Conservation (phyloP, 768 basidiomycete genomes). For the Calvatia gigantea region DNA sequence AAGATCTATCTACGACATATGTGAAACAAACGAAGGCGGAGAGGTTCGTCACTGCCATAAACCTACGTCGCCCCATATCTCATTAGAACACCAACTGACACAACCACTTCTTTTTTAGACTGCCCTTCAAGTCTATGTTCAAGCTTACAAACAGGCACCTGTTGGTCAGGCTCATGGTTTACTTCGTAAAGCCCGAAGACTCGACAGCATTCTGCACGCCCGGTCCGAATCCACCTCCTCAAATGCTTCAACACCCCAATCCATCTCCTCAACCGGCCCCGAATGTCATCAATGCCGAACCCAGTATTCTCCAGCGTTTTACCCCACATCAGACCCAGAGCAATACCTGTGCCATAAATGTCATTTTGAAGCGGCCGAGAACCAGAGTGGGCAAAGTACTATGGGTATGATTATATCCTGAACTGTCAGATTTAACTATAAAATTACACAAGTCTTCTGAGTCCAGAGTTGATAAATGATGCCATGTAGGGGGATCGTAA, state of each 20-base stretch:
- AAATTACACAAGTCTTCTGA: slow-evolving; percentile 7
- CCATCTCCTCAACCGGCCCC: slow-evolving; percentile 26
- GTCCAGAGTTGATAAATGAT: neutral
- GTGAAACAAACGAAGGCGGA: slow-evolving; percentile 77
- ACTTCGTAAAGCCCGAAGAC: slow-evolving; percentile 82
- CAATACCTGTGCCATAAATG: slow-evolving; percentile 46
- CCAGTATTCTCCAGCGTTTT: slow-evolving; percentile 74
- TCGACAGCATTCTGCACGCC: slow-evolving; percentile 67
- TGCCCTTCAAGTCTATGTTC: slow-evolving; percentile 84
- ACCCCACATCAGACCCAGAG: slow-evolving; percentile 31
- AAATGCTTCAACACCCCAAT: slow-evolving; percentile 18
- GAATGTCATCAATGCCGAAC: slow-evolving; percentile 63
- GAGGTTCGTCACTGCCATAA: slow-evolving; percentile 51
- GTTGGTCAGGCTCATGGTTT: slow-evolving; percentile 75
- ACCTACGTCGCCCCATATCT: neutral
- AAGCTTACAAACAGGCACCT: slow-evolving; percentile 78
- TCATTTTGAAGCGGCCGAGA: slow-evolving; percentile 34
- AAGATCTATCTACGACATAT: slow-evolving; percentile 75
- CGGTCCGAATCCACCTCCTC: slow-evolving; percentile 32
- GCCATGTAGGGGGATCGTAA: slow-evolving; percentile 12
- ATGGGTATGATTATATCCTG: slow-evolving; percentile 35
- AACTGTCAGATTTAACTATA: slow-evolving; percentile 19
- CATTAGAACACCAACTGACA: neutral
- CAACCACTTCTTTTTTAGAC: slow-evolving; percentile 46
- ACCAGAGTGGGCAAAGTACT: slow-evolving; percentile 21